Conservation (phyloP, 2,329 filamentous ascomycete species). For the Coleophoma cylindrospora region DNA sequence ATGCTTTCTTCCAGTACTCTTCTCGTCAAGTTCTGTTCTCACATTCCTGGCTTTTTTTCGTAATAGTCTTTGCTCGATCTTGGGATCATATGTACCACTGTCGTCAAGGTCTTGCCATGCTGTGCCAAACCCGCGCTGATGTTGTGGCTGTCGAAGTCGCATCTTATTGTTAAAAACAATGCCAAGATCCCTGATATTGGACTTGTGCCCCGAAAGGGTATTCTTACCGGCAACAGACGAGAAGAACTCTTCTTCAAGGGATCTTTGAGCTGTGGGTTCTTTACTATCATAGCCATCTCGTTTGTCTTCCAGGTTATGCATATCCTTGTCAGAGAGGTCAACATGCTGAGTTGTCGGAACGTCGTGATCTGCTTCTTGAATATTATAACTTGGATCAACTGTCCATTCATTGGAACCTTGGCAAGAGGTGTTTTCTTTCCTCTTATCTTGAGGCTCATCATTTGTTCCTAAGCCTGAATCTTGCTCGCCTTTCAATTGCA, state of each 20-base stretch:
- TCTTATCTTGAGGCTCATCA: too few species aligned
- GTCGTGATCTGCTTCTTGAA: too few species aligned
- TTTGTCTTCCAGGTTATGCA: too few species aligned
- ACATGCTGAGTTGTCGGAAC: too few species aligned
- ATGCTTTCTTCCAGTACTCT: not conserved
- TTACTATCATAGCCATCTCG: too few species aligned
- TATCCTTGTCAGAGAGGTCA: too few species aligned
- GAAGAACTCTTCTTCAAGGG: not conserved
- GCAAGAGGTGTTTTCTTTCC: too few species aligned
- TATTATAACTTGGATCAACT: too few species aligned
- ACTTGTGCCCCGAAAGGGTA: not conserved
- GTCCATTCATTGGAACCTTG: too few species aligned
- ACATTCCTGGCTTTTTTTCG: not conserved
- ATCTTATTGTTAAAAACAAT: not conserved
- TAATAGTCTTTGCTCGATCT: not conserved
- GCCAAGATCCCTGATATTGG: not conserved
- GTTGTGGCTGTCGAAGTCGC: not conserved
- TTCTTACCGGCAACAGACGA: not conserved
- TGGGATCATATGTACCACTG: slow-evolving; percentile 22
- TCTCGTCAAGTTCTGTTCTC: slow-evolving; percentile 1
- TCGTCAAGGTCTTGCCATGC: slow-evolving; percentile 18
- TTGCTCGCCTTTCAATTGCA: too few species aligned
- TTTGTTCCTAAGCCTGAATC: too few species aligned
- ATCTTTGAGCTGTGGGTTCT: not conserved
- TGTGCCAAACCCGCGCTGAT: not conserved